Evolutionary conservation across 257 asterid genomes (phyloP).

Genomic region (Solanum rostratum): DNA sequence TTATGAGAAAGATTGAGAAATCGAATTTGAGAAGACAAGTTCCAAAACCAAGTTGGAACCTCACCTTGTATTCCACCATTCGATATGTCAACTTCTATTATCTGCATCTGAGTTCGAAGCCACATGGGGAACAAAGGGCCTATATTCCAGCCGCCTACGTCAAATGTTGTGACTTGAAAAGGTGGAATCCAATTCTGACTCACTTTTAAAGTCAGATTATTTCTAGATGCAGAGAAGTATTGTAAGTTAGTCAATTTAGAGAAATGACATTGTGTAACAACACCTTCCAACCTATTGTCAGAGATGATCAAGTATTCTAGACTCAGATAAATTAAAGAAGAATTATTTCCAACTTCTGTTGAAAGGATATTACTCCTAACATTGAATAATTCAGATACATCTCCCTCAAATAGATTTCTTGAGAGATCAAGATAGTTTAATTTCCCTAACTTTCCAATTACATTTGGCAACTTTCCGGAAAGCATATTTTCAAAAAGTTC

Average conservation of each 20-base stretch:
- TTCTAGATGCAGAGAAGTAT: neutral
- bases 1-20: neutral
- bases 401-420: slow-evolving; percentile 1
- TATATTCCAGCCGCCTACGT: neutral
- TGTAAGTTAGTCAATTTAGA: slow-evolving; percentile 8
- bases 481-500: neutral
- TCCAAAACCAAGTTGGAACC: slow-evolving; percentile 1
- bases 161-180: neutral
- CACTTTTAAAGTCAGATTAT: slow-evolving; percentile 7
- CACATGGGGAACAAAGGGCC: neutral
- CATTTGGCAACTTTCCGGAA: slow-evolving; percentile 14
- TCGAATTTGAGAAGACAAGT: neutral
- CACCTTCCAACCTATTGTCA: slow-evolving; percentile 15
- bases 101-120: neutral
- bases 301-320: neutral
- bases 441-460: slow-evolving; percentile 7
- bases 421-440: neutral
- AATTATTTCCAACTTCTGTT: neutral
- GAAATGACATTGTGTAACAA: slow-evolving; percentile 16
- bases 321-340: neutral
- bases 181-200: neutral
- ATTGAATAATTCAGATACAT: slow-evolving; percentile 9
- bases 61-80: neutral
- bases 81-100: neutral
- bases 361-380: neutral